These are phyloP conservation scores for Pseudoturritis turrita DNA, from an alignment of 345 rosid species.

Conservation along the genomic window DNA sequence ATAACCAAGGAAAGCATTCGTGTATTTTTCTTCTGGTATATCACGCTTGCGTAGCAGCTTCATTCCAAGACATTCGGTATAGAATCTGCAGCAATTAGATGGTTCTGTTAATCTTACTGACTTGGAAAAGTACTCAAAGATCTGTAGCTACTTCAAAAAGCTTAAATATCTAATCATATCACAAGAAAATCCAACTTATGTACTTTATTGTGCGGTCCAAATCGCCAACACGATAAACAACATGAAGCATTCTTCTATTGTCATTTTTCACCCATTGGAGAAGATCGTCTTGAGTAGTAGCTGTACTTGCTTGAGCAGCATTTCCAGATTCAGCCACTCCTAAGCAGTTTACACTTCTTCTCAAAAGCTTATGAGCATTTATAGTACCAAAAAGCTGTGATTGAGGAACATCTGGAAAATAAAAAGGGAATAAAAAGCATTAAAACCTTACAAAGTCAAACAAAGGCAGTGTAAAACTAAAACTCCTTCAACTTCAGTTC, in stretches of 20 bases:
- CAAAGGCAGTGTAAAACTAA: not conserved
- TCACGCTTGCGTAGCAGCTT: slow-evolving; percentile 94
- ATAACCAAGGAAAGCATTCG: slow-evolving; percentile 96
- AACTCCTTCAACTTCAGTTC: not conserved
- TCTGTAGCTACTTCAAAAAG: not conserved
- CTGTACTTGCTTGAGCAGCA: slow-evolving; percentile 56
- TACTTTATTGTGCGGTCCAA: slow-evolving; percentile 93
- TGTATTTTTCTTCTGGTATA: slow-evolving; percentile 95
- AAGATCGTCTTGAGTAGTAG: slow-evolving; percentile 55
- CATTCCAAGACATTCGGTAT: slow-evolving; percentile 97
- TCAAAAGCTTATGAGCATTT: slow-evolving; percentile 45
- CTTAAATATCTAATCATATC: not conserved
- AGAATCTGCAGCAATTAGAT: slow-evolving; percentile 53
- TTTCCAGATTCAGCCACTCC: slow-evolving; percentile 54
- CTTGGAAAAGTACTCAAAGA: not conserved
- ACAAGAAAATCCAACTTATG: not conserved
- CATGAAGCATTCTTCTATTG: slow-evolving; percentile 90
- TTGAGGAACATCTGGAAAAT: slow-evolving; percentile 52
- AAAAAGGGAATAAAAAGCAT: not conserved
- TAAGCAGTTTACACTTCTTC: slow-evolving; percentile 36
- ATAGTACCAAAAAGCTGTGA: slow-evolving; percentile 41
- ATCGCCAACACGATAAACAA: slow-evolving; percentile 97
- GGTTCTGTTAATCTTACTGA: not conserved
- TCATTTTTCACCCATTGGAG: slow-evolving; percentile 65
- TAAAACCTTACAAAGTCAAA: not conserved